These are phyloP conservation scores for Hymenochaete sp. DNA, from an alignment of 1,284 basidiomycete species.

Conservation along the genomic window DNA sequence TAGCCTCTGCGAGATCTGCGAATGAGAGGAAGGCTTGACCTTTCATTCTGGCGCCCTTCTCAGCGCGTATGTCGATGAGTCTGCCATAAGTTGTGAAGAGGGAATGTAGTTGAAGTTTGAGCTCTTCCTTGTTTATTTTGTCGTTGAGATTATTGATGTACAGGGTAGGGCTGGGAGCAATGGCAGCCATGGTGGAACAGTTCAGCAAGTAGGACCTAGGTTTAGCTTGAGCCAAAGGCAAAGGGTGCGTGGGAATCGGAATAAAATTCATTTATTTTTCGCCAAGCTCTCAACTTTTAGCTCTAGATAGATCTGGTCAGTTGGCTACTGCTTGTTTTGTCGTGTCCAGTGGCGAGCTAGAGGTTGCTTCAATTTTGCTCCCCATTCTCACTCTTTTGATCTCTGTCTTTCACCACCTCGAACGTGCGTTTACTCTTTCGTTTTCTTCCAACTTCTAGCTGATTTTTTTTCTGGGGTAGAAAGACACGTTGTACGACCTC, in stretches of 20 bases:
- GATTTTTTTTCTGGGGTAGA: neutral
- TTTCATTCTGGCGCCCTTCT: constrained; percentile 78
- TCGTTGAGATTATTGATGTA: constrained; percentile 94
- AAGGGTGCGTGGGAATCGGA: too few species aligned
- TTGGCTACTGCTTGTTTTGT: too few species aligned
- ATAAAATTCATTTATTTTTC: too few species aligned
- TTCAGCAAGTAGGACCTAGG: too few species aligned
- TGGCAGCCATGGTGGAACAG: constrained; percentile 8
- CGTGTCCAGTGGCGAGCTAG: too few species aligned
- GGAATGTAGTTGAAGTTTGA: constrained; percentile 75
- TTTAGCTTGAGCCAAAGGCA: too few species aligned
- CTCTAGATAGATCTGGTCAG: too few species aligned
- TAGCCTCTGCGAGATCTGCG: constrained; percentile 79
- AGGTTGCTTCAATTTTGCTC: too few species aligned
- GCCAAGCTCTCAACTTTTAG: too few species aligned
- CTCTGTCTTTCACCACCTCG: too few species aligned
- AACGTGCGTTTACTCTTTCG: constrained; percentile 5
- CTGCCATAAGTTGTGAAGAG: constrained; percentile 92
- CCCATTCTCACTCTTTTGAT: too few species aligned
- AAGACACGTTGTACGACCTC: constrained; percentile 2
- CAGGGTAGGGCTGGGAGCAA: constrained; percentile 79
- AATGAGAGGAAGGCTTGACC: constrained; percentile 98
- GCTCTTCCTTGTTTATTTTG: constrained; percentile 90
- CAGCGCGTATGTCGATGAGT: constrained; percentile 91
- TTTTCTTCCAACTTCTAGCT: neutral